A percentile compares a stretch with the other conserved stretches of the same genome.
phyloP scores from a whole-genome alignment of 805 yeast species.

The Isabelozyma pseudorhagii region DNA sequence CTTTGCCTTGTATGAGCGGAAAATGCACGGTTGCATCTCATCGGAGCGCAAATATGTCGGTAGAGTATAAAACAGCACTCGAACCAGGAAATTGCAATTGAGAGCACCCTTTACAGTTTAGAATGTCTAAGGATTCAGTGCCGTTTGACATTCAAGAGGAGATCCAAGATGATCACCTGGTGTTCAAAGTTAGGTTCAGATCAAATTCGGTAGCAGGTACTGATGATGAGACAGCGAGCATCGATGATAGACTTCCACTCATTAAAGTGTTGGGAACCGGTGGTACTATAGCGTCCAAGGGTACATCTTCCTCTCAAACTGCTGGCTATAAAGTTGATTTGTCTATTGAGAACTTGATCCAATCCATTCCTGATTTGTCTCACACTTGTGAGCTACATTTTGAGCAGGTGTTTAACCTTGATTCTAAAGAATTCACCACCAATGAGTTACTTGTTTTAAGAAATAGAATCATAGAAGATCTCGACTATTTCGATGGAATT shows the following conservation, averaged over 20 bases:
- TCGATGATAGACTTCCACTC: conserved; percentile 20
- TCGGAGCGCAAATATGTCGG: not conserved
- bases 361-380: conserved; percentile 55
- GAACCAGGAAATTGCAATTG: not conserved
- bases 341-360: conserved; percentile 47
- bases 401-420: conserved; percentile 61
- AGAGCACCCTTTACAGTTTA: not conserved
- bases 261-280: conserved; percentile 45
- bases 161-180: conserved; percentile 26
- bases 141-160: conserved; percentile 16
- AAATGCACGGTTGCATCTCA: not conserved
- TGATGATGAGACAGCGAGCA: conserved; percentile 2
- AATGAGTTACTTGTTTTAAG: conserved; percentile 44
- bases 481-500: conserved; percentile 50
- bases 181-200: conserved; percentile 33
- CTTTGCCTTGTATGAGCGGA: not conserved
- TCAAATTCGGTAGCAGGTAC: conserved; percentile 24
- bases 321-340: conserved; percentile 45
- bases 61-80: not conserved
- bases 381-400: conserved; percentile 54
- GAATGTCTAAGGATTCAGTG: not conserved
- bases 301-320: conserved; percentile 34
- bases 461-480: conserved; percentile 42
- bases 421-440: conserved; percentile 55
- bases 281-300: conserved; percentile 45